Evolutionary conservation across 192 early-diverging fungal genomes (phyloP).

Genomic region (Haplosporangium gracile): DNA sequence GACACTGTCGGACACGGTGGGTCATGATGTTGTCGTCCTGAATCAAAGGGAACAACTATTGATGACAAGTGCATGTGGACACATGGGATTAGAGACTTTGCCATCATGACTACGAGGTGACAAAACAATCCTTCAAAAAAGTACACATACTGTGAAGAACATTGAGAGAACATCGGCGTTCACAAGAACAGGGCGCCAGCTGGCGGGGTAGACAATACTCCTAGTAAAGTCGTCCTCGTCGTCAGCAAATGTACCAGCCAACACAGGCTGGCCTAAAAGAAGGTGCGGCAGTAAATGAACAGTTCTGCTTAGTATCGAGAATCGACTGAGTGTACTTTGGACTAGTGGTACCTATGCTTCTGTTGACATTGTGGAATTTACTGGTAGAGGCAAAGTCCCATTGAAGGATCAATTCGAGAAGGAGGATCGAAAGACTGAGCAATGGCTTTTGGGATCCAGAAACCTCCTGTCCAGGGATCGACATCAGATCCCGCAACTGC

Average conservation of each 20-base stretch:
- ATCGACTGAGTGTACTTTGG: background rate
- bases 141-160: conserved; percentile 70
- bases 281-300: background rate
- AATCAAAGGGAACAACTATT: conserved; percentile 60
- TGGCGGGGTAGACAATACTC: conserved; percentile 57
- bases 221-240: conserved; percentile 43
- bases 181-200: conserved; percentile 68
- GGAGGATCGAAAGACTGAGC: conserved; percentile 37
- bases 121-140: background rate
- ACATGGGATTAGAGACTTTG: background rate
- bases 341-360: background rate
- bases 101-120: too few relatives aligned
- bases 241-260: conserved; percentile 57
- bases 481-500: conserved; percentile 48
- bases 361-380: conserved; percentile 7
- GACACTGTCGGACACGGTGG: conserved; percentile 69
- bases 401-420: conserved; percentile 51
- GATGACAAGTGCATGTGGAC: background rate
- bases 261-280: conserved; percentile 41
- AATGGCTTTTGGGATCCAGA: conserved; percentile 43
- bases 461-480: conserved; percentile 42
- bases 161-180: conserved; percentile 70
- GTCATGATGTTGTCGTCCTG: conserved; percentile 63
- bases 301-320: background rate
- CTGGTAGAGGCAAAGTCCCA: conserved; percentile 52